Evolutionary conservation across 2,329 filamentous ascomycete species (phyloP), one percentile per base, ranked within the genome.

Genomic region (Aspergillus latus): DNA sequence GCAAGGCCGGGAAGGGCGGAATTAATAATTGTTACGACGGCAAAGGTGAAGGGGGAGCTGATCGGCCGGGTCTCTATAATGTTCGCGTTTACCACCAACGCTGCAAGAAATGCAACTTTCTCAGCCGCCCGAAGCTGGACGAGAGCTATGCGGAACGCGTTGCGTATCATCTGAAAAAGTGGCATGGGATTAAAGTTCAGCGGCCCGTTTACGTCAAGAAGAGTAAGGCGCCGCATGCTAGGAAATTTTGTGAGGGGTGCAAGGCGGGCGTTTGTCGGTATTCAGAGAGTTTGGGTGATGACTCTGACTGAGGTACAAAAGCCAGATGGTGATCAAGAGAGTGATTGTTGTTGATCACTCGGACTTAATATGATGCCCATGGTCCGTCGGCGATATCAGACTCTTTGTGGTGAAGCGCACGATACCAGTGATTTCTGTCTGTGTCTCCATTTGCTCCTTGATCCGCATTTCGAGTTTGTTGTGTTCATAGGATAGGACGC

Each of bases 31-130:
- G 13, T 13, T 6, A 40, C 9, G 4, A 13, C 37, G 21, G 21
- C 21, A 40, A 15, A 6, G 37, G 37, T 13, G 13, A 16, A 40
- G 13, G 6, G 10, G 13, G 10, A 40, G 9, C n/a, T 16, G 5
- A 9, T 5, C 8, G 13, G 13, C 11, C 11, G n/a, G 11, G 11
- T 13, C 11, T 5, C 11, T 80, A 80, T 59, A 80, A 79, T 61
- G 76, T 74, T 44, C 64, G 72, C 55, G 75, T 80, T 43, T 80
- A 78, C 60, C 65, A 75, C 59, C 75, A 78, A 62, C 68, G 70
- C 6, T 79, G 74, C 62, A 71, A 68, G 52, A 13, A 10, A 11
- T 42, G 39, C 39, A 42, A 13, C 9, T 29, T 13, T n/a, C 62
- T 76, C 0, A 69, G 72, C 51, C 59, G 67, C 43, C 73, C 73